Conservation (phyloP, 257 asterid genomes). For the Eucommia ulmoides region DNA sequence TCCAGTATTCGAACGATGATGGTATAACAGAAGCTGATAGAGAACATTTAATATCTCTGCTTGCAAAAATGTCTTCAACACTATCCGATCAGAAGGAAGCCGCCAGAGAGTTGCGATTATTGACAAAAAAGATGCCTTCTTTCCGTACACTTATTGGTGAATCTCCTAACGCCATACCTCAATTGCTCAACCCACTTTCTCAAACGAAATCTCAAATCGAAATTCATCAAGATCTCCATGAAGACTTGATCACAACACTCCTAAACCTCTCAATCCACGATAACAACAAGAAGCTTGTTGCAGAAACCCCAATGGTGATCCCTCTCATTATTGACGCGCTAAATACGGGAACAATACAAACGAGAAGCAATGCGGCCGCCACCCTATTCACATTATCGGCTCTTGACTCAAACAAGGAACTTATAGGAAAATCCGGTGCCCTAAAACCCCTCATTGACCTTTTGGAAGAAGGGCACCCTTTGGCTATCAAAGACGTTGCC, state of each 20-base stretch:
- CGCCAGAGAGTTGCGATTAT: conserved; percentile 54
- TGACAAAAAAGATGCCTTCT: conserved; percentile 68
- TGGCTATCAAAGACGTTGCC: conserved; percentile 71
- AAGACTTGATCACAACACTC: conserved; percentile 74
- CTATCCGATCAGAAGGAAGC: conserved; percentile 56
- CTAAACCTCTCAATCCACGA: conserved; percentile 82
- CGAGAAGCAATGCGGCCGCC: conserved; percentile 88
- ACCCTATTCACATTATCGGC: conserved; percentile 77
- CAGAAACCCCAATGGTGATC: conserved; percentile 59
- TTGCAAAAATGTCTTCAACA: conserved; percentile 40
- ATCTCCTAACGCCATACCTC: conserved; percentile 38
- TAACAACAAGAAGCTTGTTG: conserved; percentile 72
- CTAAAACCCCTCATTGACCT: conserved; percentile 53
- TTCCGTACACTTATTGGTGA: conserved; percentile 73
- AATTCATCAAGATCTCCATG: conserved; percentile 50
- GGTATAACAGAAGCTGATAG: conserved; percentile 49
- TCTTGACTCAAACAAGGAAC: conserved; percentile 60
- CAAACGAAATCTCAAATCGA: conserved; percentile 14
- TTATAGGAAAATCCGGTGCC: conserved; percentile 67
- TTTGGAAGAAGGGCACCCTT: conserved; percentile 55
- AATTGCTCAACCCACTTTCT: conserved; percentile 51
- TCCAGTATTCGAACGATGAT: conserved; percentile 29
- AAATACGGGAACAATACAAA: conserved; percentile 47
- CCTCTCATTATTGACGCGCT: conserved; percentile 57
- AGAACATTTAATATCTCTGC: conserved; percentile 41